These are phyloP conservation scores for Fusarium domesticum DNA, from an alignment of 2,329 filamentous ascomycete species.

Conservation along the genomic window DNA sequence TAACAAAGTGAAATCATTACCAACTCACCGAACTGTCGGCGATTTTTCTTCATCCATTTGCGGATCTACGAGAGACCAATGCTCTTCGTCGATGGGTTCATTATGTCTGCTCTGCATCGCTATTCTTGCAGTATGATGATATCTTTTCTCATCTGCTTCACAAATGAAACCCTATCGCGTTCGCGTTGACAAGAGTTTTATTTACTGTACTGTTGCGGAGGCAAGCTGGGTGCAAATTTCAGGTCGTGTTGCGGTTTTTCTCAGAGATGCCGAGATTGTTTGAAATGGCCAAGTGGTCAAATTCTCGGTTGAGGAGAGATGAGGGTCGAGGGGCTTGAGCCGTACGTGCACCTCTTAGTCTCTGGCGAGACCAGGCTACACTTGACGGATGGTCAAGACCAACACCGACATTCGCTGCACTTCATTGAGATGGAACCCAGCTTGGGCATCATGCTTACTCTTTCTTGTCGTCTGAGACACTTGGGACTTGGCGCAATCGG, in stretches of 20 bases:
- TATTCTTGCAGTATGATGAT: no score
- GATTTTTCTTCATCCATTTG: no score
- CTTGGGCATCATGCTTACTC: neutral
- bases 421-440: conserved; percentile 12
- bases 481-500: conserved; percentile 13
- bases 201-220: neutral
- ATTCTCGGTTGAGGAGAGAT: neutral
- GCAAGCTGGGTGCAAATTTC: neutral
- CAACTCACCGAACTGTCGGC: no score
- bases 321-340: neutral
- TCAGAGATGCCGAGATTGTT: neutral
- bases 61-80: no score
- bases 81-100: no score
- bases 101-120: no score
- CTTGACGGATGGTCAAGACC: conserved; percentile 2
- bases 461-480: conserved; percentile 13
- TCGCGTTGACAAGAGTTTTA: neutral
- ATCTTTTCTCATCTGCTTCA: no score
- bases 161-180: neutral
- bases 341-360: no score
- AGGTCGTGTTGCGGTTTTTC: neutral
- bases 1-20: no score
- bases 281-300: neutral
- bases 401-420: conserved; percentile 3
- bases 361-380: neutral